Evolutionary conservation across 2,329 filamentous ascomycete genomes (phyloP).

Genomic region (Salinomyces thailandicus): DNA sequence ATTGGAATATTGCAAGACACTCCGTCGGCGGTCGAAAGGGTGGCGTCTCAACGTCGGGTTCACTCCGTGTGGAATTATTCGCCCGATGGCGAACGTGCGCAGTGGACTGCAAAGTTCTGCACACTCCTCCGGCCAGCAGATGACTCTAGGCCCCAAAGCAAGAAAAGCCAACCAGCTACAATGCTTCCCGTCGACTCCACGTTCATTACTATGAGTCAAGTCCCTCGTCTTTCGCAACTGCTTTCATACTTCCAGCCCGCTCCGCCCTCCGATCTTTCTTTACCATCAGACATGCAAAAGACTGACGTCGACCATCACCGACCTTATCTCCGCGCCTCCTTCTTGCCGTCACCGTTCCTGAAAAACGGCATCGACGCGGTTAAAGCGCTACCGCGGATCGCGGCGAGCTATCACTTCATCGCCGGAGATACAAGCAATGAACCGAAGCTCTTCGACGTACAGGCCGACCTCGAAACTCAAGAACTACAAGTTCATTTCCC

Average conservation of each 20-base stretch:
- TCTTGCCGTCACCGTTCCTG: constrained; percentile 10
- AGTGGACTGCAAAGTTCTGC: no score
- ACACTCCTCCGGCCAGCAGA: no score
- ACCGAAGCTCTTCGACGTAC: not conserved
- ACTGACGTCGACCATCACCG: not conserved
- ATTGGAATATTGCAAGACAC: no score
- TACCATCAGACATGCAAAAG: no score
- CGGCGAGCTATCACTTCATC: constrained; percentile 5
- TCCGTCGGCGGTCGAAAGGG: no score
- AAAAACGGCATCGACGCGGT: constrained; percentile 4
- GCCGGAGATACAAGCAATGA: not conserved
- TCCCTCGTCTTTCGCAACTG: constrained; percentile 6
- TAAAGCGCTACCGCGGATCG: constrained; percentile 8
- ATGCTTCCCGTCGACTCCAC: no score
- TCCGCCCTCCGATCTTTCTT: no score
- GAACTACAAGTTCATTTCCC: constrained; percentile 12
- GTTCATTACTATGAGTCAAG: constrained; percentile 3
- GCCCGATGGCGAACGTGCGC: no score
- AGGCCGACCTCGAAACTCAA: not conserved
- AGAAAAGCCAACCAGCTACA: no score
- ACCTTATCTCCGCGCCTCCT: constrained; percentile 8
- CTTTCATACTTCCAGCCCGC: constrained; percentile 12
- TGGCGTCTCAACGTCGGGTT: no score
- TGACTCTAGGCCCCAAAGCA: no score
- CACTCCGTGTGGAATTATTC: no score